These are phyloP conservation scores for Cercospora zeina DNA, from an alignment of 2,329 filamentous ascomycete species.

Conservation along the genomic window DNA sequence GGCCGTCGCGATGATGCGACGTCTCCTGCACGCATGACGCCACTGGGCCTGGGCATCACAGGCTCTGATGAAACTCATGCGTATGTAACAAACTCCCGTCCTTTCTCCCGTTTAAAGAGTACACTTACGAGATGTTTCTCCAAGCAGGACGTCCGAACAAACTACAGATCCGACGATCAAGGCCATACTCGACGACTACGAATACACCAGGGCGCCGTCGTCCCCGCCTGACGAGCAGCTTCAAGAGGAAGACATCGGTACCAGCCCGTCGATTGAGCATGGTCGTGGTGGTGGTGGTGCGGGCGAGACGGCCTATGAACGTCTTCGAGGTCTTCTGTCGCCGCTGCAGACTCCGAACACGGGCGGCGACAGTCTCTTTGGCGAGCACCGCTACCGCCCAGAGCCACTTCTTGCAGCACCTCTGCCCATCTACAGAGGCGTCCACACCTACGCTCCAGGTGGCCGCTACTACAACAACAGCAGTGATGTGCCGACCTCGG, in stretches of 20 bases:
- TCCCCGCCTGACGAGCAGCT: conserved; percentile 7
- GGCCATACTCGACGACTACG: conserved; percentile 35
- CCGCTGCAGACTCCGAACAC: conserved; percentile 16
- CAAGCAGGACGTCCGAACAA: conserved; percentile 30
- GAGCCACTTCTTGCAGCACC: conserved; percentile 25
- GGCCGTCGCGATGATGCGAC: conserved; percentile 21
- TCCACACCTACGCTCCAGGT: neutral
- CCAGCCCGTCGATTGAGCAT: conserved; percentile 22
- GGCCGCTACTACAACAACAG: conserved; percentile 19
- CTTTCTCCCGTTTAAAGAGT: conserved; percentile 37
- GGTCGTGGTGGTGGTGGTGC: conserved; percentile 13
- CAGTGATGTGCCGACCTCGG: conserved; percentile 35
- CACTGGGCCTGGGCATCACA: conserved; percentile 24
- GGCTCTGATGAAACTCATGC: conserved; percentile 33
- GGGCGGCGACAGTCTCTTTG: neutral
- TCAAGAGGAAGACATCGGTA: conserved; percentile 11
- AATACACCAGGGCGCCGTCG: conserved; percentile 28
- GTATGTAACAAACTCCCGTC: conserved; percentile 36
- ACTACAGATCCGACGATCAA: conserved; percentile 33
- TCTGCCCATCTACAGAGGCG: conserved; percentile 23
- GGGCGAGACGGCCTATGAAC: neutral
- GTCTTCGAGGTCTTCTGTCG: conserved; percentile 15
- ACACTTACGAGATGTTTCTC: conserved; percentile 41
- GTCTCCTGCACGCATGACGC: conserved; percentile 14
- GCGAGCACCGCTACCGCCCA: neutral